Conservation (phyloP, 306 rosid species). For the Glycine latifolia region DNA sequence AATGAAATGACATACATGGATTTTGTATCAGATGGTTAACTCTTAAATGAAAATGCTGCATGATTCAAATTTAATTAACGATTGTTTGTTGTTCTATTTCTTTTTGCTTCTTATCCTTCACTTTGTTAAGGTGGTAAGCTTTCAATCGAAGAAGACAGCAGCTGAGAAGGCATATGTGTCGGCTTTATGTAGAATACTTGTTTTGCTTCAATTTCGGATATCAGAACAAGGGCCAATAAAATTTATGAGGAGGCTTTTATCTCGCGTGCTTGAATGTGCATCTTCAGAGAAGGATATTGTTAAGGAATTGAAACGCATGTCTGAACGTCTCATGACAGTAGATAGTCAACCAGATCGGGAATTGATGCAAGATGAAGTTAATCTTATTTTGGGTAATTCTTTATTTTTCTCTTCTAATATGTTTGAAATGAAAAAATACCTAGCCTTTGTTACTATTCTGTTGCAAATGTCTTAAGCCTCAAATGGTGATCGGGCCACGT, state of each 20-base stretch:
- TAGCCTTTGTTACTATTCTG: constrained; percentile 4
- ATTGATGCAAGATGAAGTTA: constrained; percentile 55
- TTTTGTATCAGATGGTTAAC: constrained; percentile 14
- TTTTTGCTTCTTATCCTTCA: too few relatives aligned
- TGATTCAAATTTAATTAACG: constrained; percentile 33
- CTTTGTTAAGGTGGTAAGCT: constrained; percentile 69
- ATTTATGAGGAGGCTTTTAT: constrained; percentile 73
- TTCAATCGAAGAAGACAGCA: constrained; percentile 72
- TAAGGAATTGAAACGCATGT: constrained; percentile 65
- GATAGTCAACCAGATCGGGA: constrained; percentile 69
- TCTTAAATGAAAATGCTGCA: constrained; percentile 3
- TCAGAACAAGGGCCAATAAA: constrained; percentile 77
- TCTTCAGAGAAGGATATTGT: constrained; percentile 58
- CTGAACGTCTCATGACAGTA: constrained; percentile 62
- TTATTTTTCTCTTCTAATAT: constrained; percentile 12
- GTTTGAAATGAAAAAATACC: constrained; percentile 12
- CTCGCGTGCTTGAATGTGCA: constrained; percentile 43
- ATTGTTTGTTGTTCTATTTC: background rate
- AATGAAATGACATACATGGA: background rate
- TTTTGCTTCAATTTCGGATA: constrained; percentile 73
- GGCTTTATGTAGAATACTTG: constrained; percentile 72
- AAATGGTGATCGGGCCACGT: background rate
- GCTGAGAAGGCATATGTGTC: constrained; percentile 86
- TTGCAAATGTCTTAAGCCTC: background rate
- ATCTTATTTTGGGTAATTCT: constrained; percentile 54